Evolutionary conservation across 1,139 yeast genomes (phyloP).

Genomic region (Blastobotrys raffinosifermentans): DNA sequence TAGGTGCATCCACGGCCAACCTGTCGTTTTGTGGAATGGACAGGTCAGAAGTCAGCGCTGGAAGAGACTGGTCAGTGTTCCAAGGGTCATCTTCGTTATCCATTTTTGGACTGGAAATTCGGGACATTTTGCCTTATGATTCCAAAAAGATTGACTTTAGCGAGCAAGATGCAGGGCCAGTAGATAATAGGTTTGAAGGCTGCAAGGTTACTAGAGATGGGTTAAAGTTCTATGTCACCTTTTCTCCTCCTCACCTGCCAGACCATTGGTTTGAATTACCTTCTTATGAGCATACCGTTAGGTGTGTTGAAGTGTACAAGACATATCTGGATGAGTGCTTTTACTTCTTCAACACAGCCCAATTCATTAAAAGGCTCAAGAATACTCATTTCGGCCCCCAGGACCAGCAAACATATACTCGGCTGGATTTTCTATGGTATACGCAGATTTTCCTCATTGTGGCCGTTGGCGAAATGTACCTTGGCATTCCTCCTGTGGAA

Average conservation of each 20-base stretch:
- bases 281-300: conserved; percentile 68
- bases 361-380: conserved; percentile 15
- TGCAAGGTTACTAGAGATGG: conserved; percentile 11
- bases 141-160: conserved; percentile 14
- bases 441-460: conserved; percentile 69
- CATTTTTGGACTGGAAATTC: conserved; percentile 19
- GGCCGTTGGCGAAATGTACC: conserved; percentile 80
- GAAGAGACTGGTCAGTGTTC: conserved; percentile 1
- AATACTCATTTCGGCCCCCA: conserved; percentile 14
- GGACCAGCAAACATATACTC: conserved; percentile 9
- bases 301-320: conserved; percentile 67
- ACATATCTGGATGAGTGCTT: conserved; percentile 81
- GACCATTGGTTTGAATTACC: conserved; percentile 43
- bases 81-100: conserved; percentile 19
- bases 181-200: conserved; percentile 5
- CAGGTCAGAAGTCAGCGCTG: background rate
- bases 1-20: conserved; percentile 1
- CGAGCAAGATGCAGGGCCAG: conserved; percentile 4
- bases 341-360: conserved; percentile 77
- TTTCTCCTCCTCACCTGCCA: background rate
- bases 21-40: background rate
- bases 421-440: conserved; percentile 49
- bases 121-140: conserved; percentile 17
- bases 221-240: conserved; percentile 3
- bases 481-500: conserved; percentile 9